Conservation (phyloP, 2,329 filamentous ascomycete genomes). For the Paradendryphiella salina region DNA sequence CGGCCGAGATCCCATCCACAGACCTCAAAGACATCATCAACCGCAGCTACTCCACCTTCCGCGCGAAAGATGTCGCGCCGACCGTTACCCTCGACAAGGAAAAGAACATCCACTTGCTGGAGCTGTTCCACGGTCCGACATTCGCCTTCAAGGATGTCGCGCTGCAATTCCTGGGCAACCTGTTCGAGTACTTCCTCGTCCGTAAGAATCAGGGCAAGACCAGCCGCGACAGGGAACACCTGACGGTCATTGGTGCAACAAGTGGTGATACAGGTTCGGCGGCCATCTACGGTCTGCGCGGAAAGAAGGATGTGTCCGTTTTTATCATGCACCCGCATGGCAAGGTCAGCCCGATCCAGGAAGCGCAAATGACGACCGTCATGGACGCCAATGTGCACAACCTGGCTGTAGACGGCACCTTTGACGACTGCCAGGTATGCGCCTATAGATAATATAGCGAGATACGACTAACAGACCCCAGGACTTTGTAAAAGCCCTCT, state of each 20-base stretch:
- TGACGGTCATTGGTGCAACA: slow-evolving; percentile 50
- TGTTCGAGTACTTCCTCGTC: slow-evolving; percentile 86
- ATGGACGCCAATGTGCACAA: slow-evolving; percentile 92
- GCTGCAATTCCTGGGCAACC: slow-evolving; percentile 91
- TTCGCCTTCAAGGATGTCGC: slow-evolving; percentile 94
- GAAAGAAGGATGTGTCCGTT: slow-evolving; percentile 95
- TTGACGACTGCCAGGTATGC: slow-evolving; percentile 86
- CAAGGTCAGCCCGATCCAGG: slow-evolving; percentile 87
- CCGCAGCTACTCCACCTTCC: slow-evolving; percentile 87
- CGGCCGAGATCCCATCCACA: slow-evolving; percentile 74
- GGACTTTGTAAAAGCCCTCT: slow-evolving; percentile 93
- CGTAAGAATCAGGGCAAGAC: slow-evolving; percentile 71
- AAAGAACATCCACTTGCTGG: slow-evolving; percentile 79
- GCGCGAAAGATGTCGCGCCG: slow-evolving; percentile 75
- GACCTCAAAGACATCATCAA: slow-evolving; percentile 84
- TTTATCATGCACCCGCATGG: slow-evolving; percentile 94
- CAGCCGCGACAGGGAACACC: slow-evolving; percentile 61
- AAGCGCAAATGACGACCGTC: slow-evolving; percentile 96
- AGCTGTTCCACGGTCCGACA: slow-evolving; percentile 94
- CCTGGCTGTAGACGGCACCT: slow-evolving; percentile 83
- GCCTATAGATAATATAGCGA: neutral
- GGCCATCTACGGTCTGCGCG: slow-evolving; percentile 90
- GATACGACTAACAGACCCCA: slow-evolving; percentile 42
- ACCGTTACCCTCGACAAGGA: slow-evolving; percentile 72
- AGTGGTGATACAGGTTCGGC: slow-evolving; percentile 76